phyloP scores from a whole-genome alignment of 2,329 filamentous ascomycete genomes.

The Fusarium camptoceras region DNA sequence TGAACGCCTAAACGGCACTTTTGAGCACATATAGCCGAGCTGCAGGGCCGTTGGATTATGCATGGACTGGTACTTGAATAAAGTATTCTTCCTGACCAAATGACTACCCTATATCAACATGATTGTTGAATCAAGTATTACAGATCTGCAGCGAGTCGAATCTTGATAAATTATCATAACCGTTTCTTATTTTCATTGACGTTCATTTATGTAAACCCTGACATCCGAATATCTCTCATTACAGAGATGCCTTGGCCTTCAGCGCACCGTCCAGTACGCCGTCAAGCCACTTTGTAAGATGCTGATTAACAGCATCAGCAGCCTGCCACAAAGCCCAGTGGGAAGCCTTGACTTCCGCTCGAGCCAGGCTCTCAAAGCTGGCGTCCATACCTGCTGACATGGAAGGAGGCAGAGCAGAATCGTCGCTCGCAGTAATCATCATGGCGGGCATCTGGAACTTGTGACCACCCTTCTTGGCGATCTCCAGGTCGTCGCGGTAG shows the following conservation, averaged over 20 bases:
- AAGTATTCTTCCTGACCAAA: not conserved
- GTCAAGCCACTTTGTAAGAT: conserved; percentile 74
- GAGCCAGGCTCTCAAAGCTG: conserved; percentile 72
- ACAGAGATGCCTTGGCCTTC: conserved; percentile 51
- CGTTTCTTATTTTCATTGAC: not conserved
- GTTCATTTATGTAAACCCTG: not conserved
- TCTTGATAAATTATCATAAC: not conserved
- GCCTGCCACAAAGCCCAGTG: conserved; percentile 90
- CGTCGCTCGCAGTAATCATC: conserved; percentile 78
- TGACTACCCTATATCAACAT: not conserved
- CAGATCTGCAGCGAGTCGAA: not conserved
- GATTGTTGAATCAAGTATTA: not conserved
- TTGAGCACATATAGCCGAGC: not conserved
- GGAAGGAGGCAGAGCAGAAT: conserved; percentile 77
- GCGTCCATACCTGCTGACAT: conserved; percentile 80
- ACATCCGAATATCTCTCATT: not conserved
- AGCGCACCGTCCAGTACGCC: conserved; percentile 55
- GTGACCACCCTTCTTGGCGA: conserved; percentile 66
- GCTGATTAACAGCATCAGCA: conserved; percentile 74
- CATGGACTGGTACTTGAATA: not conserved
- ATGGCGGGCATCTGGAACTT: conserved; percentile 73
- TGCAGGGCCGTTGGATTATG: conserved; percentile 4
- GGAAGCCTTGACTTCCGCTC: conserved; percentile 72
- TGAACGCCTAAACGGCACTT: conserved; percentile 2
- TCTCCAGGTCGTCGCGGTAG: conserved; percentile 76